phyloP scores from a whole-genome alignment of 345 rosid species.

The Physaria fendleri region DNA sequence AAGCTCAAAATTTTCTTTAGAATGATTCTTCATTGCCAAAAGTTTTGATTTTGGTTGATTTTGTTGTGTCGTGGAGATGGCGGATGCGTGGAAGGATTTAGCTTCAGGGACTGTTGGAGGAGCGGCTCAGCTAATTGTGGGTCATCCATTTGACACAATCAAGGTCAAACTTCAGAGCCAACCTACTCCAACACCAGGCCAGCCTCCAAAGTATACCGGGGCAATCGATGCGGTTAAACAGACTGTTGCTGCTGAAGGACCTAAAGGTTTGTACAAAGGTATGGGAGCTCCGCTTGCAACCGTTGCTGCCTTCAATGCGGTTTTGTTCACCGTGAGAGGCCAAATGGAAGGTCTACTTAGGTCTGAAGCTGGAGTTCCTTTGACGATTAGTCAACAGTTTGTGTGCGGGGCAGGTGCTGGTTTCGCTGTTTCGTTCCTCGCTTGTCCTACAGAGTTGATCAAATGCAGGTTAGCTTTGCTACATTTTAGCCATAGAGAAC shows the following conservation, averaged over 20 bases:
- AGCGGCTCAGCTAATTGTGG: slow-evolving; percentile 76
- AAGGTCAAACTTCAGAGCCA: slow-evolving; percentile 99
- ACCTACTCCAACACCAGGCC: slow-evolving; percentile 76
- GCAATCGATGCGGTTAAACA: slow-evolving; percentile 88
- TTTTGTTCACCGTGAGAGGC: slow-evolving; percentile 88
- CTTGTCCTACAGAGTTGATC: slow-evolving; percentile 97
- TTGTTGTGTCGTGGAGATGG: slow-evolving; percentile 69
- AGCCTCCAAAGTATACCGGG: slow-evolving; percentile 60
- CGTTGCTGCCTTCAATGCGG: slow-evolving; percentile 96
- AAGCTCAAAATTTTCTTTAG: too few relatives aligned
- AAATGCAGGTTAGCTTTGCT: slow-evolving; percentile 99
- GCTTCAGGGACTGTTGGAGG: slow-evolving; percentile 94
- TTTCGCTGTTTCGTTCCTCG: slow-evolving; percentile 86
- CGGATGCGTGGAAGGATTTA: slow-evolving; percentile 77
- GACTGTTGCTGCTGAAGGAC: slow-evolving; percentile 88
- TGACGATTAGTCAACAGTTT: slow-evolving; percentile 73
- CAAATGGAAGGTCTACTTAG: slow-evolving; percentile 83
- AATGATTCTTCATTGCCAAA: too few relatives aligned
- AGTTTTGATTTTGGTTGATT: too few relatives aligned
- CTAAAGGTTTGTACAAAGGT: slow-evolving; percentile 89
- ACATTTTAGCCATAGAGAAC: too few relatives aligned
- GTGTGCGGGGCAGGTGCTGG: slow-evolving; percentile 93
- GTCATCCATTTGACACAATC: slow-evolving; percentile 98
- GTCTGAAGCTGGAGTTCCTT: slow-evolving; percentile 75
- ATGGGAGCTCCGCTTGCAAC: slow-evolving; percentile 99